phyloP scores from a whole-genome alignment of 2,329 filamentous ascomycete genomes.

The Alternaria triticina region DNA sequence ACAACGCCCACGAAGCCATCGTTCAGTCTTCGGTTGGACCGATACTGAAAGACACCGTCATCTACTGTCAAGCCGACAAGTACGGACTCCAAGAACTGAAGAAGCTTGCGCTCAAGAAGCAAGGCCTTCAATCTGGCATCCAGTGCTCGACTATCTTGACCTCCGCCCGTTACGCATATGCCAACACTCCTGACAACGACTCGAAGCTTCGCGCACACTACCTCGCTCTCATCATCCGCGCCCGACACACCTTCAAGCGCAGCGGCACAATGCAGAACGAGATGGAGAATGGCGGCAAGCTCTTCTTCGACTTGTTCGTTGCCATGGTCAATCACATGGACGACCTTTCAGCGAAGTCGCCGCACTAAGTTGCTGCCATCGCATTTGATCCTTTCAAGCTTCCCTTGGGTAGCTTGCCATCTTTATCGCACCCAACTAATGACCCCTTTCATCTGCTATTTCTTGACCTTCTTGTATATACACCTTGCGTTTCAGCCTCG shows the following conservation, averaged over 20 bases:
- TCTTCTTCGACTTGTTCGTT: constrained; percentile 95
- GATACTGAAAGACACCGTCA: constrained; percentile 85
- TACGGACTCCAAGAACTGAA: constrained; percentile 86
- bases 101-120: constrained; percentile 83
- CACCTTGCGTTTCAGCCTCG: constrained; percentile 1
- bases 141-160: constrained; percentile 84
- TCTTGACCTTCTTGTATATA: constrained; percentile 4
- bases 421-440: constrained; percentile 16
- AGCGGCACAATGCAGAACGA: constrained; percentile 96
- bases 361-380: constrained; percentile 29
- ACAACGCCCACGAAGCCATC: constrained; percentile 50
- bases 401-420: constrained; percentile 11
- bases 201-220: constrained; percentile 92
- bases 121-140: constrained; percentile 84
- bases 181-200: constrained; percentile 85
- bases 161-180: constrained; percentile 88
- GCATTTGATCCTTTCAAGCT: constrained; percentile 9
- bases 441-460: background rate
- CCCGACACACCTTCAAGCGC: constrained; percentile 85
- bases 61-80: constrained; percentile 87
- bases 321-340: constrained; percentile 87
- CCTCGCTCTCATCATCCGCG: constrained; percentile 88
- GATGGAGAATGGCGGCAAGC: constrained; percentile 85
- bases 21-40: constrained; percentile 69
- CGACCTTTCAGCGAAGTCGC: constrained; percentile 39